phyloP scores from a whole-genome alignment of 2,329 filamentous ascomycete species.

The Juglanconis juglandina region DNA sequence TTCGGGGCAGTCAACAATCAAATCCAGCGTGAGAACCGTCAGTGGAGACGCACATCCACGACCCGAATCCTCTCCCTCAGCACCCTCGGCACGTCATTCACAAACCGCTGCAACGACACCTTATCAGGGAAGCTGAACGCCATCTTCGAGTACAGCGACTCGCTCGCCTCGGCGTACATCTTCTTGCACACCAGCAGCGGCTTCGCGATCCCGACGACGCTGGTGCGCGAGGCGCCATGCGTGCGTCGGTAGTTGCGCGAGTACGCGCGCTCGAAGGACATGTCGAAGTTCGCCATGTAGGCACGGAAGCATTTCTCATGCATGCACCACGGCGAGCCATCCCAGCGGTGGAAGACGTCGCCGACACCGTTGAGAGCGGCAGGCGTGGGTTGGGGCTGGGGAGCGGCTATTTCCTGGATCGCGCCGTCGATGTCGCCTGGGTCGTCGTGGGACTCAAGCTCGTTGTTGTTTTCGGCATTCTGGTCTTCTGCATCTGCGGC shows the following conservation, averaged over 20 bases:
- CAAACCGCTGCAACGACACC: neutral
- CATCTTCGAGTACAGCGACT: constrained; percentile 1
- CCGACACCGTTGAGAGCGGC: neutral
- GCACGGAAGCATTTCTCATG: neutral
- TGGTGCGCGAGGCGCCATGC: too few species aligned
- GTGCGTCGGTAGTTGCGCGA: neutral
- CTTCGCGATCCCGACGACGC: neutral
- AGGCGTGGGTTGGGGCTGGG: neutral
- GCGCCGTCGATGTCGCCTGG: constrained; percentile 10
- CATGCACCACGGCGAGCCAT: neutral
- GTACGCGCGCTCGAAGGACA: neutral
- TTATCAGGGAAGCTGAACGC: neutral
- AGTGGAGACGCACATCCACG: neutral
- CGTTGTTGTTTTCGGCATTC: neutral
- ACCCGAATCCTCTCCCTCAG: neutral
- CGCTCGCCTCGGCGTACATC: neutral
- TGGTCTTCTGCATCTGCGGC: neutral
- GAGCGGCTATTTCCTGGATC: neutral
- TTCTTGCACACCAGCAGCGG: constrained; percentile 7
- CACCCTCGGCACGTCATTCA: neutral
- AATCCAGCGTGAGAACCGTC: neutral
- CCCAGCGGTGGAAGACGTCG: neutral
- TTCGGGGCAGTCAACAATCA: neutral
- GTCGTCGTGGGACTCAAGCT: neutral
- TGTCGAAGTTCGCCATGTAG: neutral